Evolutionary conservation across 225 moss, liverwort and hornwort species (phyloP), one percentile per base, ranked within the genome.

Genomic region (Takakia lepidozioides): DNA sequence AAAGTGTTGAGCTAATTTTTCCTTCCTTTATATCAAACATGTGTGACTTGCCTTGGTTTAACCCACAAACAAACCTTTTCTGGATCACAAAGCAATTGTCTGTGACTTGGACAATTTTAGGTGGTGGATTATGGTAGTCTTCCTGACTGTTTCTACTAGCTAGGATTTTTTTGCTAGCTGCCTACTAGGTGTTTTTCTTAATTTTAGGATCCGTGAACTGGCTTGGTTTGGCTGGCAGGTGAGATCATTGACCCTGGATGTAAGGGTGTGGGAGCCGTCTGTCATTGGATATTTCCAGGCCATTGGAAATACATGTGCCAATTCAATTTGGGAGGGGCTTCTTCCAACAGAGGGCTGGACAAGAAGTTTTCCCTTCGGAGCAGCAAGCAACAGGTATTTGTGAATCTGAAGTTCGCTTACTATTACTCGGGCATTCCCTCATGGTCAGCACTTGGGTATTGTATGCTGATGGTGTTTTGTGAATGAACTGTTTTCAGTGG

Each of bases 211-310:
- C n/a, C n/a, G n/a, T n/a, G n/a, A n/a, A n/a, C n/a, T 50, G 28
- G 13, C 30, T 3, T 68, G 36, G 27, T 51, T 25, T 64, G 10
- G 27, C 48, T 49, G 36, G 27, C 68, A 80, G 75, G 85, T 88
- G 84, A 81, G 93, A 48, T 93, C 93, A 35, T 62, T 93, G 61
- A 86, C 86, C 29, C 70, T 93, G 16, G 93, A 93, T 64, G 93
- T 93, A 52, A 86, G 74, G 67, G 93, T 83, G 55, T 93, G 93
- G 93, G 93, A 93, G 63, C 86, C 93, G 16, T 93, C 93, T 44
- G 88, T 93, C 36, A 81, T 93, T 42, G 71, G 83, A 13, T 93
- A 83, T 51, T 93, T 93, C 56, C 78, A 88, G 28, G 74, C 88
- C 8, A 76, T 88, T 27, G 93, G 93, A 21, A 93, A 93, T 63